Conservation (phyloP, 805 yeast genomes). For the Ogataea methanolica region DNA sequence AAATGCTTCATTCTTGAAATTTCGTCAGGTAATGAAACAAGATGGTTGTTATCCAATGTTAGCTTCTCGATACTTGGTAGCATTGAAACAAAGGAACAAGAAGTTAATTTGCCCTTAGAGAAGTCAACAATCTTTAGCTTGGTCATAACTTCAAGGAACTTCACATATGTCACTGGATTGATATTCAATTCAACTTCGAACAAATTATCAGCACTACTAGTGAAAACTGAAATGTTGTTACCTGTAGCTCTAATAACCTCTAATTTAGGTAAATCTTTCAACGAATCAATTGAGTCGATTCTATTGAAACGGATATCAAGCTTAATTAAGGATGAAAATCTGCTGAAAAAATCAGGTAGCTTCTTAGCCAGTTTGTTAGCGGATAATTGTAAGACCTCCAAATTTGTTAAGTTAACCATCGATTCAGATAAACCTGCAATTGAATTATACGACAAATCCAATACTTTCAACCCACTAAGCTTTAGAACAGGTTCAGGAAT, state of each 20-base stretch:
- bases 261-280: slow-evolving; percentile 53
- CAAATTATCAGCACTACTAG: slow-evolving; percentile 56
- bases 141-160: slow-evolving; percentile 47
- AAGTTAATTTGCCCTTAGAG: slow-evolving; percentile 76
- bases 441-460: slow-evolving; percentile 81
- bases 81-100: slow-evolving; percentile 61
- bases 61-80: slow-evolving; percentile 68
- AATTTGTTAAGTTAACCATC: slow-evolving; percentile 51
- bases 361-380: slow-evolving; percentile 59
- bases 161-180: slow-evolving; percentile 76
- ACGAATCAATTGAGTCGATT: slow-evolving; percentile 46
- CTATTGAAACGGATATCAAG: slow-evolving; percentile 77
- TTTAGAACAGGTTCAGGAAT: slow-evolving; percentile 66
- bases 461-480: slow-evolving; percentile 52
- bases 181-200: slow-evolving; percentile 69
- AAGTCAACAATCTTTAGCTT: slow-evolving; percentile 69
- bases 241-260: slow-evolving; percentile 73
- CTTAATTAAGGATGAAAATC: slow-evolving; percentile 54
- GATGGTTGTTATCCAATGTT: slow-evolving; percentile 74
- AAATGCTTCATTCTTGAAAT: slow-evolving; percentile 56
- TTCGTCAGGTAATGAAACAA: slow-evolving; percentile 69
- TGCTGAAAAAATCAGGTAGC: slow-evolving; percentile 49
- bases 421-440: slow-evolving; percentile 57
- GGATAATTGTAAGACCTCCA: slow-evolving; percentile 68
- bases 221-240: slow-evolving; percentile 68